phyloP scores from a whole-genome alignment of 2,329 filamentous ascomycete genomes.

The Fusarium sp. region DNA sequence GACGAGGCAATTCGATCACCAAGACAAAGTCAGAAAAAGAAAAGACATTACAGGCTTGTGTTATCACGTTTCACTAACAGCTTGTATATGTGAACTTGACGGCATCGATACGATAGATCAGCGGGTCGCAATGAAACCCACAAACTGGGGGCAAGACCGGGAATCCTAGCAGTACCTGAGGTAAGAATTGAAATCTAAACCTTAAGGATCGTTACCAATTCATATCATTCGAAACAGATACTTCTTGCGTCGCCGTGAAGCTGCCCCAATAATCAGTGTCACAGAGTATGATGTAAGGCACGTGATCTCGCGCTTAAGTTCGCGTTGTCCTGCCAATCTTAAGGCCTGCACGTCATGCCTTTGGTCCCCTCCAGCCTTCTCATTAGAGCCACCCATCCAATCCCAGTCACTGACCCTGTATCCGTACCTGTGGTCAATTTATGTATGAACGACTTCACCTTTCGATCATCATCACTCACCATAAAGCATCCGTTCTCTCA shows the following conservation, averaged over 20 bases:
- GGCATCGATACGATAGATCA: not conserved
- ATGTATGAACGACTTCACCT: not conserved
- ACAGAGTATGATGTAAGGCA: conserved; percentile 43
- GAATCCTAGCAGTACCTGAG: not conserved
- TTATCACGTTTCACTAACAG: not conserved
- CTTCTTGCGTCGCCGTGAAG: not conserved
- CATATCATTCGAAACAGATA: not conserved
- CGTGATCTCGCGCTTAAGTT: conserved; percentile 58
- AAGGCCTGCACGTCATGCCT: conserved; percentile 34
- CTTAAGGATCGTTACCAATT: not conserved
- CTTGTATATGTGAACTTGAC: not conserved
- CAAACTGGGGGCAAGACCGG: not conserved
- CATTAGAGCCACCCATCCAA: conserved; percentile 13
- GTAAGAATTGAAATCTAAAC: not conserved
- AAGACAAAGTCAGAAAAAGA: not conserved
- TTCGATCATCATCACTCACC: conserved; percentile 3
- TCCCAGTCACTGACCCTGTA: conserved; percentile 20
- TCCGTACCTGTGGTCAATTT: not conserved
- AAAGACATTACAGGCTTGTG: not conserved
- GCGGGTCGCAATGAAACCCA: not conserved
- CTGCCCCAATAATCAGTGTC: not conserved
- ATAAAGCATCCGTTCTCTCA: not conserved
- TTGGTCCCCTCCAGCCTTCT: not conserved
- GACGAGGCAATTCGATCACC: not conserved
- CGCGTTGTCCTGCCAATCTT: conserved; percentile 64